Conservation (phyloP, 2,329 filamentous ascomycete species). For the Venturia oleaginea region DNA sequence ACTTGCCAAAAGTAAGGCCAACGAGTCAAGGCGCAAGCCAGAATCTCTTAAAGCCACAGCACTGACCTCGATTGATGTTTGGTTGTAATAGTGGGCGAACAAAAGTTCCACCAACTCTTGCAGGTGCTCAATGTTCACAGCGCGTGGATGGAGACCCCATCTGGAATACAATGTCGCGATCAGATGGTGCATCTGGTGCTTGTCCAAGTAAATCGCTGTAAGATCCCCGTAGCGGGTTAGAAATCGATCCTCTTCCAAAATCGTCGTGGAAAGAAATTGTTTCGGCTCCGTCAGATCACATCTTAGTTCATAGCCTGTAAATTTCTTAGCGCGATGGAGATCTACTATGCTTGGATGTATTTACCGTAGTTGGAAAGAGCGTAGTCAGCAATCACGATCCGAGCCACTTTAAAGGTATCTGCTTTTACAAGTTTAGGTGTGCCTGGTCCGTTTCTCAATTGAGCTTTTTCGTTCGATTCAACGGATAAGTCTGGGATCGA, state of each 20-base stretch:
- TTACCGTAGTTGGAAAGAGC: not conserved
- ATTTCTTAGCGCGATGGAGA: not conserved
- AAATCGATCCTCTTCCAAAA: not conserved
- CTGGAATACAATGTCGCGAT: not conserved
- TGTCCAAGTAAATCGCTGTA: not conserved
- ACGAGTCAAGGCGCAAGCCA: not conserved
- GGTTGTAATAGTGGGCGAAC: not conserved
- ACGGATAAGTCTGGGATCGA: not conserved
- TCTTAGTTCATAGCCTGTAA: not conserved
- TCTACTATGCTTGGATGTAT: not conserved
- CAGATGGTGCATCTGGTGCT: not conserved
- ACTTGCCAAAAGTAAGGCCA: not conserved
- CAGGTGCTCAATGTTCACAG: not conserved
- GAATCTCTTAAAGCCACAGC: not conserved
- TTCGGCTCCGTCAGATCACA: not conserved
- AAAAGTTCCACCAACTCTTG: not conserved
- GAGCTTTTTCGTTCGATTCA: not conserved
- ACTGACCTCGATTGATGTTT: not conserved
- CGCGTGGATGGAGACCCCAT: not conserved
- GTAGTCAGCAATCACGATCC: not conserved
- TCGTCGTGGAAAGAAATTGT: not conserved
- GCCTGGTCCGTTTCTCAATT: not conserved
- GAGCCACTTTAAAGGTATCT: not conserved
- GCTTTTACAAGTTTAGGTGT: not conserved
- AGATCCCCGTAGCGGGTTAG: not conserved